Conservation (phyloP, 768 basidiomycete genomes). For the Trametes meyenii region DNA sequence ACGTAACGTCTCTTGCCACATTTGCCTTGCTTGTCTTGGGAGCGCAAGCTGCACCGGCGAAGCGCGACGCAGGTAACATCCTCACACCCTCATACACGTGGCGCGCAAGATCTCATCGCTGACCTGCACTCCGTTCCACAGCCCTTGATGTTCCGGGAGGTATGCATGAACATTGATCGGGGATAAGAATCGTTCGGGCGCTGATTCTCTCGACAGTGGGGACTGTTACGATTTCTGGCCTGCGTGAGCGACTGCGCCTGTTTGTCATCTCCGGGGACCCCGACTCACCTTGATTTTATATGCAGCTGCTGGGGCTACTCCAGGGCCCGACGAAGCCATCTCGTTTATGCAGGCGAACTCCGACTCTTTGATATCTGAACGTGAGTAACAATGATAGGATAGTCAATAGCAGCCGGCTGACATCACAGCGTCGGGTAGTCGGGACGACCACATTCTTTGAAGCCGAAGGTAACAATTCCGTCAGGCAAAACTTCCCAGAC, state of each 20-base stretch:
- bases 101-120: too few relatives aligned
- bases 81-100: too few relatives aligned
- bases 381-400: background rate
- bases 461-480: background rate
- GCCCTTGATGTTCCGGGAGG: background rate
- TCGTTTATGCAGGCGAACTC: conserved; percentile 9
- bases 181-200: too few relatives aligned
- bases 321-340: background rate
- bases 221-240: background rate
- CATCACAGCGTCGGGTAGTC: background rate
- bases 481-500: background rate
- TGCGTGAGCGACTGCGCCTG: background rate
- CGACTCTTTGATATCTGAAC: background rate
- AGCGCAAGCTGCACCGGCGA: conserved; percentile 11
- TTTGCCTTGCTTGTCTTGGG: conserved; percentile 19
- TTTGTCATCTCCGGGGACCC: background rate
- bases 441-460: background rate
- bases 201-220: background rate
- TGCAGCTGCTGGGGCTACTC: background rate
- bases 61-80: conserved; percentile 5
- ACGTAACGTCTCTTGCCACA: conserved; percentile 21
- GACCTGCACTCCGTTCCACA: too few relatives aligned
- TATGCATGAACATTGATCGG: background rate
- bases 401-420: background rate
- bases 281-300: background rate